Evolutionary conservation across 2,329 filamentous ascomycete species (phyloP).

Genomic region (Dothistroma pini): DNA sequence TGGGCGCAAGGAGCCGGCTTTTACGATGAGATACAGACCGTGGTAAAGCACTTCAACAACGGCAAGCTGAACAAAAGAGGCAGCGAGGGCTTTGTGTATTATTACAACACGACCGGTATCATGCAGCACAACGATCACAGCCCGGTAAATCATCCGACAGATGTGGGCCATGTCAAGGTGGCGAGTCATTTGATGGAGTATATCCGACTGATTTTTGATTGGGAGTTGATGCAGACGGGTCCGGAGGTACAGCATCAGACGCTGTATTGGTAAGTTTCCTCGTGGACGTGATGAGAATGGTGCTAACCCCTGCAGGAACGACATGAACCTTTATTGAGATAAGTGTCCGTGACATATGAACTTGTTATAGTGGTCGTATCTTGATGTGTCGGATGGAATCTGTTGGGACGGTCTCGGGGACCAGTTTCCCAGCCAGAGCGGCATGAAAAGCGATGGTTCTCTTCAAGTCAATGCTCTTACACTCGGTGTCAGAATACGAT

Average conservation of each 20-base stretch:
- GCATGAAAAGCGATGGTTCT: too few relatives aligned
- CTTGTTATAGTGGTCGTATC: too few relatives aligned
- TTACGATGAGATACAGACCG: constrained; percentile 49
- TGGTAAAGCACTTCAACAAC: constrained; percentile 44
- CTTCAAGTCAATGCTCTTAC: too few relatives aligned
- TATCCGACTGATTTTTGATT: constrained; percentile 1
- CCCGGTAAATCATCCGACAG: constrained; percentile 58
- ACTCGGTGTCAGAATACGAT: too few relatives aligned
- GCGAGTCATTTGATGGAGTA: constrained; percentile 40
- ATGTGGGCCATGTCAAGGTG: constrained; percentile 59
- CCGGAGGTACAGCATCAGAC: constrained; percentile 2
- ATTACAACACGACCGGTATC: constrained; percentile 60
- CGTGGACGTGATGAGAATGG: not conserved
- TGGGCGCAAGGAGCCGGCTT: constrained; percentile 48
- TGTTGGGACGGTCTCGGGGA: too few relatives aligned
- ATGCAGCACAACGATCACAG: constrained; percentile 60
- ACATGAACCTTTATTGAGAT: not conserved
- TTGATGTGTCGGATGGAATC: too few relatives aligned
- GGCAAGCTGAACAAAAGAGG: constrained; percentile 41
- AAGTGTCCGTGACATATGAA: not conserved
- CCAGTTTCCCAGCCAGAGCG: too few relatives aligned
- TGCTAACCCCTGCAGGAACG: not conserved
- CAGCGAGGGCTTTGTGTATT: constrained; percentile 51
- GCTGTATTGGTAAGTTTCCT: not conserved
- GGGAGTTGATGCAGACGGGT: constrained; percentile 4